Base-by-base conservation (phyloP, 208 protist species). In the Trypanosoma conorhini region DNA sequence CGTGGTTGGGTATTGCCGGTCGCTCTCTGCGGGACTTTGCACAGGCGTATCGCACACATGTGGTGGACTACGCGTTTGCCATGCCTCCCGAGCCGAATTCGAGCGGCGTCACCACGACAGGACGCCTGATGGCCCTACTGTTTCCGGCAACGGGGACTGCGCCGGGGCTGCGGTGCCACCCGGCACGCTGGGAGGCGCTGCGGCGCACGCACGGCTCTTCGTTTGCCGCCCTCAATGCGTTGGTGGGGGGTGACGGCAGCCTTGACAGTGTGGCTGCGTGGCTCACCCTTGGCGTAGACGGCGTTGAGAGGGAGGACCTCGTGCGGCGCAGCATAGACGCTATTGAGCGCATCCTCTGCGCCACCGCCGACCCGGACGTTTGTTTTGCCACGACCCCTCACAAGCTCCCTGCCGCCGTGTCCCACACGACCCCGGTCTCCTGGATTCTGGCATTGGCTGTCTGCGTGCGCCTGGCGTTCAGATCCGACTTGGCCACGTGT, bases 381-480 rank as follows among this genome's bases (percentile, higher is more conserved):
- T 9, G 21, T 28, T 9, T 17, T 61, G 3, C 3, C 30, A 33
- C 8, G 22, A 15, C 17, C 26, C 57, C 5, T 42, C 33, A 35
- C 2, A 42, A 21, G 38, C n/a, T 61, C 15, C 9, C 3, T 3
- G 9, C 5, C 3, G 1, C 0, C 30, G 50, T 72, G 24, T 59
- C 67, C 21, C 38, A 46, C 56, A 0, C 0, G 2, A 72, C 59
- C 35, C 67, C 67, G 19, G 12, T 72, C 19, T 72, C 67, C 30
- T 72, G 67, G 67, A 72, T 72, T 65, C 38, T 72, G 28, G 38
- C 58, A 19, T 56, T 72, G 21, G 44, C 50, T 46, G 19, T 63
- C 5, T 66, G 67, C 26, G 67, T 65, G 0, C 21, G 26, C 8
- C 19, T 72, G 30, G 46, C 48, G 8, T 66, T 66, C 38, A 50